Percentiles rank a stretch among this genome's conserved stretches.
These are phyloP conservation scores for Rhizophagus prolifer DNA, from an alignment of 192 early-diverging fungal genomes.

Conservation along the genomic window DNA sequence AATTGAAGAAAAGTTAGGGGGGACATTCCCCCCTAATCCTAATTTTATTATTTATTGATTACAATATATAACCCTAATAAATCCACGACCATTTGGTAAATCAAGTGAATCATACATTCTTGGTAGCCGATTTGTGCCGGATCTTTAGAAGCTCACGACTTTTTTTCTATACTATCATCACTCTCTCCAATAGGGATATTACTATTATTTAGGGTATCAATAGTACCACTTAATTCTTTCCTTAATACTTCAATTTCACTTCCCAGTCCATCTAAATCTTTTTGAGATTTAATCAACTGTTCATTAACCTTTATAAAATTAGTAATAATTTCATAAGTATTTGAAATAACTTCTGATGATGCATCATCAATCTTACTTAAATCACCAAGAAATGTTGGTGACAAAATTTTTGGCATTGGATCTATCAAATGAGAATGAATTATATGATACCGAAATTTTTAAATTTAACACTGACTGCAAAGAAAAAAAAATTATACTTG, in stretches of 20 bases:
- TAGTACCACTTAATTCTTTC: constrained; percentile 1
- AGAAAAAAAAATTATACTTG: not conserved
- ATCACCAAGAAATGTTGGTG: not conserved
- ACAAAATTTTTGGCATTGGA: not conserved
- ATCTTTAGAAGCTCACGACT: not conserved
- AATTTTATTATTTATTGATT: too few relatives aligned
- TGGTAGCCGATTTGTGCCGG: too few relatives aligned
- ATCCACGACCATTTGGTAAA: too few relatives aligned
- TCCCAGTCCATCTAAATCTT: constrained; percentile 7
- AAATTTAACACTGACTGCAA: too few relatives aligned
- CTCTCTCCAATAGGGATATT: not conserved
- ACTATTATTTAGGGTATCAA: not conserved
- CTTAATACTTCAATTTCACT: not conserved
- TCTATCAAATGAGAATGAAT: not conserved
- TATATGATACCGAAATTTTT: not conserved
- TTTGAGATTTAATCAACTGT: not conserved
- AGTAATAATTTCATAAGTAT: constrained; percentile 3
- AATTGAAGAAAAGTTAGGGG: too few relatives aligned
- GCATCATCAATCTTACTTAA: not conserved
- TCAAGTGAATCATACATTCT: too few relatives aligned
- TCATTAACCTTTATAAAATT: constrained; percentile 8
- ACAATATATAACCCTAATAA: too few relatives aligned
- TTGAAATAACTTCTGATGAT: not conserved
- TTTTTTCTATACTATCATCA: not conserved
- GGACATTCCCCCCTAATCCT: too few relatives aligned